Base-by-base conservation (phyloP, 192 early-diverging fungal species). In the Rhizophagus clarus region DNA sequence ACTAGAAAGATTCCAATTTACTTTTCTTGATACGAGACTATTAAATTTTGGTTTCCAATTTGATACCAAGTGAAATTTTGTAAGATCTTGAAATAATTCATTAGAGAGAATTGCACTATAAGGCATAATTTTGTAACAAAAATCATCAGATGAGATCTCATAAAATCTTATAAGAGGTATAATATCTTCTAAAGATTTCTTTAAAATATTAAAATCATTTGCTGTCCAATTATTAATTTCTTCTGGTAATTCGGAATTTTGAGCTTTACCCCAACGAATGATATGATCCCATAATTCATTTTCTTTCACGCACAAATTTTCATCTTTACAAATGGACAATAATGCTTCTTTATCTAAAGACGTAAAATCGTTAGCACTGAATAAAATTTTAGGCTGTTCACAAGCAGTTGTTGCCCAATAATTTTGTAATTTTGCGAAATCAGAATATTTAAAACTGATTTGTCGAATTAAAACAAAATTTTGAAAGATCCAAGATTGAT, bases 231-330 rank as follows among this genome's bases (percentile, higher is more conserved):
- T 20, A 17, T 14, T 51, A 51, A 51, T 51, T 14, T 51, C 49
- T 51, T 17, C 17, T 0, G 11, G 4, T 12, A 66, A 66, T 15
- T 20, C 9, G 6, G 61, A 2, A 31, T 62, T 76, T 45, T 63
- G 31, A 14, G 75, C 70, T 14, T 20, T 72, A 32, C 61, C 75
- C 75, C 75, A 77, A 40, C 34, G 63, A n/a, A 77, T 47, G 14
- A 64, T 1, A 64, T 31, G 8, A 24, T 77, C 28, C 75, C 75
- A 77, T 0, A 77, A 12, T 64, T 42, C 32, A 26, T 28, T 32
- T 77, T 77, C 75, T 4, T 77, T 14, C 14, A 77, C 66, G 12
- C 28, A 22, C 22, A 77, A 22, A 42, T 77, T 64, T 64, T 64
- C 61, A 2, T 12, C 4, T 22, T 77, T 31, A 22, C 60, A 28